A percentile compares a stretch with the other conserved stretches of the same genome.
Conservation (phyloP, 441 rosid species). For the Syzygium malaccense region DNA sequence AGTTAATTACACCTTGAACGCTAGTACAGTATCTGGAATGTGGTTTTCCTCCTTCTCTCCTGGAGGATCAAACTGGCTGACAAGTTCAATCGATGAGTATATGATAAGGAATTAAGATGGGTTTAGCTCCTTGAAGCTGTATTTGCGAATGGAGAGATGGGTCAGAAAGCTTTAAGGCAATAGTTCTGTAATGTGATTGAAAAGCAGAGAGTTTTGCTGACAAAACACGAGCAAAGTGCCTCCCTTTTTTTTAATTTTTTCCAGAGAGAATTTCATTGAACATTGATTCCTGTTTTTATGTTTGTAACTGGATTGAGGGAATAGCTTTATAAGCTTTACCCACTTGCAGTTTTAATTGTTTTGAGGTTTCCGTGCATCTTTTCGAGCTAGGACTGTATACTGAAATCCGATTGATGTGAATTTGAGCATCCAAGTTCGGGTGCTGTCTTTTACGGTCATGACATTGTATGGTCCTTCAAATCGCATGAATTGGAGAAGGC, state of each 20-base stretch:
- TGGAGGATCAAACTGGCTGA: background rate
- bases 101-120: background rate
- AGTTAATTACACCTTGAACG: background rate
- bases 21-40: background rate
- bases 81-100: background rate
- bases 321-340: background rate
- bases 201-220: background rate
- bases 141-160: background rate
- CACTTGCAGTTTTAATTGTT: background rate
- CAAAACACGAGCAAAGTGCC: background rate
- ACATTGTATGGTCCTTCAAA: background rate
- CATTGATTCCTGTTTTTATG: background rate
- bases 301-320: background rate
- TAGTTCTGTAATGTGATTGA: background rate
- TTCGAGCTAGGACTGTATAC: background rate
- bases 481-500: background rate
- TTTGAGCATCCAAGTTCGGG: background rate
- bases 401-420: background rate
- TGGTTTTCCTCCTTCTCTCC: background rate
- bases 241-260: background rate
- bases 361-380: background rate
- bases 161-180: background rate
- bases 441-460: background rate
- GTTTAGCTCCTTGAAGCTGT: background rate
- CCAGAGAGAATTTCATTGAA: background rate